Conservation (phyloP, 192 early-diverging fungal species). For the Podila verticillata region DNA sequence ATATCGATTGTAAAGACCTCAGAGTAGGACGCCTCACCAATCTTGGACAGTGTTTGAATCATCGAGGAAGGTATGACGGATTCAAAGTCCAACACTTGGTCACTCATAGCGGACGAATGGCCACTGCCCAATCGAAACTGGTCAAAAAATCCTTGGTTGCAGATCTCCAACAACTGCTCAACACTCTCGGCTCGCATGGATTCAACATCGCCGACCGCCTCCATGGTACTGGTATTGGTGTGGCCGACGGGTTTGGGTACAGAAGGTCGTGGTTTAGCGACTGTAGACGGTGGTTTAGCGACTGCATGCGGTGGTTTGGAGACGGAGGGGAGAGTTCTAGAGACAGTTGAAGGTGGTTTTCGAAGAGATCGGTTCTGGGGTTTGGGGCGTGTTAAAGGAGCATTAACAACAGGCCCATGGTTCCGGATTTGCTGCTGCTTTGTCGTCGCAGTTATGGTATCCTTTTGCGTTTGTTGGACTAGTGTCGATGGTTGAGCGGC, state of each 20-base stretch:
- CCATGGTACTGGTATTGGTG: background rate
- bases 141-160: slow-evolving; percentile 38
- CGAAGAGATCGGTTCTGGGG: background rate
- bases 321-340: too few relatives aligned
- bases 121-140: slow-evolving; percentile 11
- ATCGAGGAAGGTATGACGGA: slow-evolving; percentile 20
- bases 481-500: too few relatives aligned
- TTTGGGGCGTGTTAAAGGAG: background rate
- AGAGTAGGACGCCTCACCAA: slow-evolving; percentile 89
- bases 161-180: slow-evolving; percentile 25
- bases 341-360: too few relatives aligned
- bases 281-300: too few relatives aligned
- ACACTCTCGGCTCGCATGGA: background rate
- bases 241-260: background rate
- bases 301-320: too few relatives aligned
- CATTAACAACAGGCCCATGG: background rate
- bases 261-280: too few relatives aligned
- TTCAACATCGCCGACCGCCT: background rate
- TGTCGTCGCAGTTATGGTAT: too few relatives aligned
- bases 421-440: too few relatives aligned
- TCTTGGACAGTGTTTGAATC: slow-evolving; percentile 57
- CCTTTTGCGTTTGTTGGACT: too few relatives aligned
- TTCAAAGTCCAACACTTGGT: slow-evolving; percentile 32
- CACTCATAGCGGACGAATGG: background rate
- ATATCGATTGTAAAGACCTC: slow-evolving; percentile 73